Conservation (phyloP, 2,329 filamentous ascomycete species). For the Zopfia rhizophila region DNA sequence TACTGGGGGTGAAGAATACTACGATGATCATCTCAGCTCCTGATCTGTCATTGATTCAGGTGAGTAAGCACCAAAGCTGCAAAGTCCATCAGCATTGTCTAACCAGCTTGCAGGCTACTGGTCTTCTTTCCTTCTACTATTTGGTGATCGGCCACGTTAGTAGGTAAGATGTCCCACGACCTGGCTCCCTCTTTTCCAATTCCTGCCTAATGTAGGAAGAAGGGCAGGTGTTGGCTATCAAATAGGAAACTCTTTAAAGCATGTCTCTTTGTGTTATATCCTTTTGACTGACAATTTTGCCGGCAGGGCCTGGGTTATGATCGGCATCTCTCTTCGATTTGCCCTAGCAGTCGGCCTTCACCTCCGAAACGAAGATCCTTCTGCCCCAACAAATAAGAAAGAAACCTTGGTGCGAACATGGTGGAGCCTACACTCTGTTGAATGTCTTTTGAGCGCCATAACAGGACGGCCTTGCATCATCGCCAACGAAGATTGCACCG, state of each 20-base stretch:
- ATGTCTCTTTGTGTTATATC: too few relatives aligned
- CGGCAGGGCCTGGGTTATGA: constrained; percentile 40
- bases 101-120: constrained; percentile 51
- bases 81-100: too few relatives aligned
- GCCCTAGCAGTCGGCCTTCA: constrained; percentile 40
- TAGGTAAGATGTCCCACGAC: too few relatives aligned
- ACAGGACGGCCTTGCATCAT: constrained; percentile 44
- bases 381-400: constrained; percentile 25
- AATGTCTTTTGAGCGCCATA: constrained; percentile 39
- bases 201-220: too few relatives aligned
- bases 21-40: constrained; percentile 32
- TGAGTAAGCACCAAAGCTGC: too few relatives aligned
- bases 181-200: too few relatives aligned
- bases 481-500: constrained; percentile 31
- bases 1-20: constrained; percentile 33
- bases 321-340: constrained; percentile 39
- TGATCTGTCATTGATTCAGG: too few relatives aligned
- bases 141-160: constrained; percentile 52
- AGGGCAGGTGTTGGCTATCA: too few relatives aligned
- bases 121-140: constrained; percentile 52
- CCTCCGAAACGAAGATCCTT: constrained; percentile 33
- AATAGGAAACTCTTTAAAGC: too few relatives aligned
- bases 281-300: too few relatives aligned
- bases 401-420: constrained; percentile 42
- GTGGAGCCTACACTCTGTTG: constrained; percentile 45